These are phyloP conservation scores for Talaromyces thailandensis DNA, from an alignment of 495 filamentous ascomycete species.

Conservation along the genomic window DNA sequence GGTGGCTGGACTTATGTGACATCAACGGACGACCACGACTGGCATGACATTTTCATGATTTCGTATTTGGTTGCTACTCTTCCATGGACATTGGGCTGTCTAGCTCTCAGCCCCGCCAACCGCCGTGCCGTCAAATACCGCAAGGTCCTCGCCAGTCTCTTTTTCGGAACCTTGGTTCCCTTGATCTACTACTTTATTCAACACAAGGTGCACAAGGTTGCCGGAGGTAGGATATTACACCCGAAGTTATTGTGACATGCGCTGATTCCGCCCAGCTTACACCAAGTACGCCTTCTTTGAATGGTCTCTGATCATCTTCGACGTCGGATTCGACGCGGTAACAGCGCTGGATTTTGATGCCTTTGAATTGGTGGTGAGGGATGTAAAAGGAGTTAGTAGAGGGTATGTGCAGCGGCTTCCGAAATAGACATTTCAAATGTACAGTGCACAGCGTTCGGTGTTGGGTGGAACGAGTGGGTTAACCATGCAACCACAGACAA, in stretches of 20 bases:
- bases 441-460: conserved; percentile 25
- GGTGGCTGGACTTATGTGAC: conserved; percentile 99
- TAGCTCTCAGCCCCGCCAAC: conserved; percentile 83
- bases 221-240: conserved; percentile 60
- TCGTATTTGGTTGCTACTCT: conserved; percentile 91
- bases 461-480: conserved; percentile 20
- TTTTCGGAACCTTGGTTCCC: conserved; percentile 86
- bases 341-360: conserved; percentile 90
- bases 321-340: conserved; percentile 94
- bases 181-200: conserved; percentile 97
- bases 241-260: not conserved
- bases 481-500: conserved; percentile 39
- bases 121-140: conserved; percentile 76
- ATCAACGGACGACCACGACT: conserved; percentile 95
- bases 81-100: conserved; percentile 90
- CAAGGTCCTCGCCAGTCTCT: conserved; percentile 72
- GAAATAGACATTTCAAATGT: conserved; percentile 57
- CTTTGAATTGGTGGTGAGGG: conserved; percentile 81
- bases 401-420: conserved; percentile 99
- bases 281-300: conserved; percentile 99
- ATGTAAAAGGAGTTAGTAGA: conserved; percentile 86
- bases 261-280: conserved; percentile 53
- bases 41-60: conserved; percentile 99
- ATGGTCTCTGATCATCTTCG: conserved; percentile 89
- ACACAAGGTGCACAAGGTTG: conserved; percentile 90